Conservation (phyloP, 2,329 filamentous ascomycete species). For the Zalaria obscura region DNA sequence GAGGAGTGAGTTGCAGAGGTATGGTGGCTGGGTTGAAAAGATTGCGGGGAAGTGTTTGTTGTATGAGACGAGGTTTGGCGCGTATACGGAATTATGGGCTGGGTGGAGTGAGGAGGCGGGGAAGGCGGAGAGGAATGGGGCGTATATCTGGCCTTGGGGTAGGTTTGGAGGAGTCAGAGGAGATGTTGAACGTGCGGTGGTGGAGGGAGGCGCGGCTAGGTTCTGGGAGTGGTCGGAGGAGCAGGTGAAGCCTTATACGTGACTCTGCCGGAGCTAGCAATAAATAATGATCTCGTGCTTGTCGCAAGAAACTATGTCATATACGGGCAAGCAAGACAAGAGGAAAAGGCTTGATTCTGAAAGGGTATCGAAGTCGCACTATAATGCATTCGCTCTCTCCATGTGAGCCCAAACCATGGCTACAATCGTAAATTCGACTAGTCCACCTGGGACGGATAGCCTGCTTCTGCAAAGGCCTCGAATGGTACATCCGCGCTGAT, state of each 20-base stretch:
- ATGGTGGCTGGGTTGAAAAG: constrained; percentile 5
- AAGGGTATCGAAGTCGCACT: no score
- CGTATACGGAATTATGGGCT: constrained; percentile 19
- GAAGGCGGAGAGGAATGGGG: constrained; percentile 11
- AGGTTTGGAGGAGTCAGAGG: constrained; percentile 13
- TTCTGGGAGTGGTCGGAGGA: constrained; percentile 29
- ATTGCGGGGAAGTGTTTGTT: constrained; percentile 5
- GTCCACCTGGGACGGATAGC: no score
- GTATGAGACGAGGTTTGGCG: constrained; percentile 14
- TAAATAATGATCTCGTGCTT: no score
- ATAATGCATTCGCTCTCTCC: no score
- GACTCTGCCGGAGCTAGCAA: no score
- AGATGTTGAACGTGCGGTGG: constrained; percentile 16
- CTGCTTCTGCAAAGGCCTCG: no score
- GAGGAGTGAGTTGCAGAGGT: constrained; percentile 14
- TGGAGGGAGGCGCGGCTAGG: constrained; percentile 16
- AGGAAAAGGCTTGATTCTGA: no score
- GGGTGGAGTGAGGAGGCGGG: constrained; percentile 14
- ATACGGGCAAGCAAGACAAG: no score
- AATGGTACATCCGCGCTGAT: no score
- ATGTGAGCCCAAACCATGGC: no score
- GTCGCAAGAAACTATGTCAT: no score
- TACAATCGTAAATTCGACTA: no score
- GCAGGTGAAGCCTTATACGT: constrained; percentile 8
- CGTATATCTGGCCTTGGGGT: constrained; percentile 14